Evolutionary conservation across 2,329 filamentous ascomycete species (phyloP), one percentile per base, ranked within the genome.

Genomic region (Fusarium annulatum): DNA sequence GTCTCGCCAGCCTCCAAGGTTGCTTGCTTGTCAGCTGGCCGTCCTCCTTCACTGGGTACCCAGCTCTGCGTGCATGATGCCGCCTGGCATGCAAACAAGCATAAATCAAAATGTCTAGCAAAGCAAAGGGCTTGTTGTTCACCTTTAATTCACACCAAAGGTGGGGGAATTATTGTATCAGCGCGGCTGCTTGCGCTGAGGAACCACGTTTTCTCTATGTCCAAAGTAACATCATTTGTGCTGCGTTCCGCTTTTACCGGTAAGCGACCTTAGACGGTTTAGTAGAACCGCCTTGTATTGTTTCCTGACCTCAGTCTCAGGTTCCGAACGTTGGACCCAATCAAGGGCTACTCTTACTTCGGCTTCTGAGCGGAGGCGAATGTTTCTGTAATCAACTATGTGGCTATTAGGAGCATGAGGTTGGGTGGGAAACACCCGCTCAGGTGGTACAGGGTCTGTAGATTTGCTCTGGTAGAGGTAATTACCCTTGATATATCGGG

Each of bases 281-380:
- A 79, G 69, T 49, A 80, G 71, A 9, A 60, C 57, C 12, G 71
- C 61, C 48, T 66, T 73, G 52, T 79, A 72, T 30, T 68, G 63
- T 56, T 71, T 58, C 62, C 71, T 80, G 34, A 68, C 62, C 28
- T 69, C 62, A 66, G 61, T 55, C 46, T 69, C 74, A 61, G 65
- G 49, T 51, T 63, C 46, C 33, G 79, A 77, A 67, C 71, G 80
- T 28, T 89, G 89, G 28, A 94, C 80, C 1, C 88, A 87, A 62
- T 89, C 86, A 21, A 94, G 82, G 86, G 94, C 92, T 26, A 87
- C 82, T 61, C 87, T 85, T 21, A 94, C 85, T 76, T 93, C 88
- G 7, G 86, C 87, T 69, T 93, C 88, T 7, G 89, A 89, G 61
- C 84, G 84, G 58, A 94, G 85, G 77, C 91, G 88, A 33, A 74